These are phyloP conservation scores for Pichia insulana DNA, from an alignment of 805 yeast species.

Conservation along the genomic window DNA sequence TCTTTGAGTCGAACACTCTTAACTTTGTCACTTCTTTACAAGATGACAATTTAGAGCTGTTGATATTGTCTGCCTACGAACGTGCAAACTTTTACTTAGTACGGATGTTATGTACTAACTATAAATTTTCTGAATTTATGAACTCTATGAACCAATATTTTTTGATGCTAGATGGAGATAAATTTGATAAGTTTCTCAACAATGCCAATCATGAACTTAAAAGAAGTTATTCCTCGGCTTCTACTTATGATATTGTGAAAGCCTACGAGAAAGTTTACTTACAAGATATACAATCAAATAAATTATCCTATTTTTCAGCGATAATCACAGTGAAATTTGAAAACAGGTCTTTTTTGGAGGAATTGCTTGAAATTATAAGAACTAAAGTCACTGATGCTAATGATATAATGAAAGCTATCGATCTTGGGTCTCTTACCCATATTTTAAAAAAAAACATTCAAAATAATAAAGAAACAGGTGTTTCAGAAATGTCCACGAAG, in stretches of 20 bases:
- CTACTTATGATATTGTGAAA: conserved; percentile 27
- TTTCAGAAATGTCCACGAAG: conserved; percentile 3
- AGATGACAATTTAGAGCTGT: conserved; percentile 36
- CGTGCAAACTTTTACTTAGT: conserved; percentile 59
- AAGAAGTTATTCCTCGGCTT: conserved; percentile 23
- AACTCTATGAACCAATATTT: conserved; percentile 46
- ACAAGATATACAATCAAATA: too few species aligned
- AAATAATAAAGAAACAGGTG: conserved; percentile 15
- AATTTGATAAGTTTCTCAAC: conserved; percentile 45
- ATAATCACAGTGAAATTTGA: conserved; percentile 9
- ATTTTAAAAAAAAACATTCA: conserved; percentile 36
- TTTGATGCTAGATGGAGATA: conserved; percentile 43
- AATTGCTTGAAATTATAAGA: conserved; percentile 41
- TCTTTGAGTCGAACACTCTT: background rate
- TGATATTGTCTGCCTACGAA: conserved; percentile 51
- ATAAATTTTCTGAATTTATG: conserved; percentile 41
- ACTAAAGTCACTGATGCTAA: conserved; percentile 49
- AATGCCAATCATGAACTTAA: conserved; percentile 44
- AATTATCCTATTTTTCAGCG: background rate
- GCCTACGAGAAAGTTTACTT: conserved; percentile 16
- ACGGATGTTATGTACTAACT: conserved; percentile 52
- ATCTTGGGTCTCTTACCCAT: conserved; percentile 35
- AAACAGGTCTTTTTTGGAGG: conserved; percentile 17
- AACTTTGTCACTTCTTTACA: conserved; percentile 19
- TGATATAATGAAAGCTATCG: conserved; percentile 36